phyloP scores from a whole-genome alignment of 192 early-diverging fungal genomes.

The Podila clonocystis region DNA sequence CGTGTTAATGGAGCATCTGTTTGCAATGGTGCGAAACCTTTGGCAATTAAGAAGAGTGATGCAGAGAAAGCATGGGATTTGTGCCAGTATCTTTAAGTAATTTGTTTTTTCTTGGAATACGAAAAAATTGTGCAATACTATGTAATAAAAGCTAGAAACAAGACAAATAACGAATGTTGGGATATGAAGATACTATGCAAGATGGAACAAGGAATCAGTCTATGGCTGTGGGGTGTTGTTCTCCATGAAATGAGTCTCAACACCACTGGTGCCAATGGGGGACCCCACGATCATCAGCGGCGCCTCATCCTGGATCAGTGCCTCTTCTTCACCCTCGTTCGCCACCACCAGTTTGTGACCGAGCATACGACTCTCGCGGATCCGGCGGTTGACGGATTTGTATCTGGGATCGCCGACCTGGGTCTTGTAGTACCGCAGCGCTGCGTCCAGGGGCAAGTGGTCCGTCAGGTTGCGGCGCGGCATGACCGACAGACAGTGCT shows the following conservation, averaged over 20 bases:
- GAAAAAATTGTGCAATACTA: background rate
- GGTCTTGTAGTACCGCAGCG: constrained; percentile 64
- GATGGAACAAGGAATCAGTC: background rate
- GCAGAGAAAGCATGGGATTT: constrained; percentile 48
- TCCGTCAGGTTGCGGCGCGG: constrained; percentile 90
- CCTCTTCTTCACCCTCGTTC: constrained; percentile 24
- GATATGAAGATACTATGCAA: too few species aligned
- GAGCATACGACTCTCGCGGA: constrained; percentile 44
- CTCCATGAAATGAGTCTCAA: constrained; percentile 28
- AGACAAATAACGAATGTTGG: too few species aligned
- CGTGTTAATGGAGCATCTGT: background rate
- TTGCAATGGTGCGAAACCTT: background rate
- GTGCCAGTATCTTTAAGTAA: constrained; percentile 18
- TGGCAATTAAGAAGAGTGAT: constrained; percentile 33
- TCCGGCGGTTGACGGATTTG: constrained; percentile 34
- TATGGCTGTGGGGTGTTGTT: background rate
- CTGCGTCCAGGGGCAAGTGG: constrained; percentile 83
- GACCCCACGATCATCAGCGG: constrained; percentile 38
- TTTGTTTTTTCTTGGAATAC: background rate
- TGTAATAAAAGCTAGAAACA: background rate
- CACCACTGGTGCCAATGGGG: constrained; percentile 18
- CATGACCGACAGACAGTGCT: constrained; percentile 85
- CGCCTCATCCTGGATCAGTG: constrained; percentile 30
- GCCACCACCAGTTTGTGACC: constrained; percentile 43
- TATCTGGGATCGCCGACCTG: constrained; percentile 60